Evolutionary conservation across 2,329 filamentous ascomycete genomes (phyloP), one percentile per base, ranked within the genome.

Genomic region (Aspergillus costaricaensis): DNA sequence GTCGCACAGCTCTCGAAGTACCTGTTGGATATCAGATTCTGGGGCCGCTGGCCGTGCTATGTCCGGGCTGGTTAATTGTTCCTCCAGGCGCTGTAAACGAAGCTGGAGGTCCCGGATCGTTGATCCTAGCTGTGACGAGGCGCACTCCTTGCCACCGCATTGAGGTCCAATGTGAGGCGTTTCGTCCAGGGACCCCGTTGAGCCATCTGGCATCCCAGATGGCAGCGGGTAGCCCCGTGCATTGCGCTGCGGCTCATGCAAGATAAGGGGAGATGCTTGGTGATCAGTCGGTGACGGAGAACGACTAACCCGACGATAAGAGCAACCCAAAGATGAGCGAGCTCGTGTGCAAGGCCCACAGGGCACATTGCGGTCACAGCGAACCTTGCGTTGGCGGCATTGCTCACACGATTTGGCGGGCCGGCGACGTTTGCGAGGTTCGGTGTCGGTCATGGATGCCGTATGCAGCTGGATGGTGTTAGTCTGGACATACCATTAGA

Each of bases 321-420:
- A 68, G 54, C 70, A 72, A n/a, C 59, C 53, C 32, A 70, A 32
- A 1, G 63, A 64, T 12, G 57, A 59, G 23, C 65, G 65, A 17
- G 66, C 54, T 32, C 67, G 68, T 6, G 59, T 63, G 56, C 72
- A 74, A 27, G 67, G 68, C 2, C 65, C 66, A 55, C 71, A 73
- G 21, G 70, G 71, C 15, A 67, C 55, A 38, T 63, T 60, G 17
- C 65, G 70, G 57, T 73, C 70, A 53, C 71, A 73, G 30, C 68
- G 67, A 27, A 73, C 63, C 59, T 73, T 73, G 50, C 70, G 70
- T 10, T 63, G 67, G 25, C 70, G 70, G 47, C 71, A 73, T 57
- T 68, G 69, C 51, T 69, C 66, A 58, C 70, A 73, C 1, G 70
- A 65, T 19, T 68, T 64, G 12, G 68, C 66, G 6, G 70, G 69